Percentiles rank a stretch among this genome's conserved stretches.
phyloP scores from a whole-genome alignment of 1,139 yeast genomes.

The Yamadazyma buinensis region DNA sequence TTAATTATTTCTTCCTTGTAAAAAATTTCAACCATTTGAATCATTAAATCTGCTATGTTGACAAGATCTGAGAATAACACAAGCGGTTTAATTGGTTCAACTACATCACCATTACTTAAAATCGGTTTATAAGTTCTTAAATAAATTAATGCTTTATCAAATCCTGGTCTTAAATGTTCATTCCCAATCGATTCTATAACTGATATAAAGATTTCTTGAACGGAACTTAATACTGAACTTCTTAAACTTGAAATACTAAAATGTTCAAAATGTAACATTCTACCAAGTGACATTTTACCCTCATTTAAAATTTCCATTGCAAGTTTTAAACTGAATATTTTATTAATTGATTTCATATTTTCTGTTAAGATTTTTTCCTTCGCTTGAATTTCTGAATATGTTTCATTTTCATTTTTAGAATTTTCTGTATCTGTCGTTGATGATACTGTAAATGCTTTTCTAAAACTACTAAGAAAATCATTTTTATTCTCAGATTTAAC shows the following conservation, averaged over 20 bases:
- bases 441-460: slow-evolving; percentile 53
- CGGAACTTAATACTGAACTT: slow-evolving; percentile 29
- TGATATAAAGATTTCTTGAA: slow-evolving; percentile 62
- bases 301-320: slow-evolving; percentile 36
- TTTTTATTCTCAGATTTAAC: slow-evolving; percentile 41
- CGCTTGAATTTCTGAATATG: slow-evolving; percentile 40
- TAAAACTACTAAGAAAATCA: slow-evolving; percentile 55
- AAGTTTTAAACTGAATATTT: slow-evolving; percentile 39
- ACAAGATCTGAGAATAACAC: slow-evolving; percentile 86
- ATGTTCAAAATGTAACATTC: slow-evolving; percentile 31
- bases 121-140: slow-evolving; percentile 67
- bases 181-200: slow-evolving; percentile 64
- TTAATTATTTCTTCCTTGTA: slow-evolving; percentile 79
- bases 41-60: slow-evolving; percentile 86
- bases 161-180: slow-evolving; percentile 75
- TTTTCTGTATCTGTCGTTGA: slow-evolving; percentile 14
- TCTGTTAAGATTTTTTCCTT: slow-evolving; percentile 43
- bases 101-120: slow-evolving; percentile 10
- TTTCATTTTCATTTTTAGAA: slow-evolving; percentile 16
- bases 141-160: slow-evolving; percentile 71
- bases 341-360: slow-evolving; percentile 38
- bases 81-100: slow-evolving; percentile 68
- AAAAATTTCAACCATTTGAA: slow-evolving; percentile 89
- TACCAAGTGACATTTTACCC: slow-evolving; percentile 32
- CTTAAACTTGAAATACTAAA: slow-evolving; percentile 32